These are phyloP conservation scores for Alisma plantagoaquatica DNA, from an alignment of 106 monocot species.

Conservation along the genomic window DNA sequence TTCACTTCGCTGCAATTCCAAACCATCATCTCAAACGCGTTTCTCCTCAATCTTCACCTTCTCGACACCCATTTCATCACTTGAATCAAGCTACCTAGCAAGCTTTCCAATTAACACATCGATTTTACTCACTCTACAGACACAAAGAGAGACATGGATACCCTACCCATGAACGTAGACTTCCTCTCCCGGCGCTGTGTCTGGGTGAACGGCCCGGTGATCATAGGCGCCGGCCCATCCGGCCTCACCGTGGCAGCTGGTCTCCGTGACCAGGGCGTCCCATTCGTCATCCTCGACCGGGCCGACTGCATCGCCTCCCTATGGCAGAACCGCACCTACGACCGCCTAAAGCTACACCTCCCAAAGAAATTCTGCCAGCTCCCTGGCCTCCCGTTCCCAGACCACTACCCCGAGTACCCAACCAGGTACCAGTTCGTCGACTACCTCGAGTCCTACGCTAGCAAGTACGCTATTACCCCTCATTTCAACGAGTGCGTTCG, in stretches of 20 bases:
- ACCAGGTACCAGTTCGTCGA: slow-evolving; percentile 12
- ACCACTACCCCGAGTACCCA: slow-evolving; percentile 12
- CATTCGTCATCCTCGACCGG: slow-evolving; percentile 9
- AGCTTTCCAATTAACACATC: too few species aligned
- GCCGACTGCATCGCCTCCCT: slow-evolving; percentile 17
- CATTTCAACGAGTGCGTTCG: slow-evolving; percentile 10
- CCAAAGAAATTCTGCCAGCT: slow-evolving; percentile 14
- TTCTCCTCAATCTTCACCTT: too few species aligned
- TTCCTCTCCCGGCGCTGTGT: slow-evolving; percentile 18
- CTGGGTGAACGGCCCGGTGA: slow-evolving; percentile 43
- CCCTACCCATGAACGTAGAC: too few species aligned
- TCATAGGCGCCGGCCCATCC: slow-evolving; percentile 41
- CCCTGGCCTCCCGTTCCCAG: slow-evolving; percentile 2
- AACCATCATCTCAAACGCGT: too few species aligned
- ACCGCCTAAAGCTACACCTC: slow-evolving; percentile 15
- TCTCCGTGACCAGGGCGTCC: slow-evolving; percentile 2
- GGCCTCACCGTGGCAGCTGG: slow-evolving; percentile 7
- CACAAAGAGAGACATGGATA: too few species aligned
- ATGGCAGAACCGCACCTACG: slow-evolving; percentile 9
- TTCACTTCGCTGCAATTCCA: too few species aligned
- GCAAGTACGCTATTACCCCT: slow-evolving; percentile 5
- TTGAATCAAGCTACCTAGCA: too few species aligned
- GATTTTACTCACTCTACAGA: too few species aligned
- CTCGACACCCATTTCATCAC: too few species aligned
- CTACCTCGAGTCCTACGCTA: slow-evolving; percentile 7